These are phyloP conservation scores for Lecanoromycetidae sp. DNA, from an alignment of 2,329 filamentous ascomycete species.

Conservation along the genomic window DNA sequence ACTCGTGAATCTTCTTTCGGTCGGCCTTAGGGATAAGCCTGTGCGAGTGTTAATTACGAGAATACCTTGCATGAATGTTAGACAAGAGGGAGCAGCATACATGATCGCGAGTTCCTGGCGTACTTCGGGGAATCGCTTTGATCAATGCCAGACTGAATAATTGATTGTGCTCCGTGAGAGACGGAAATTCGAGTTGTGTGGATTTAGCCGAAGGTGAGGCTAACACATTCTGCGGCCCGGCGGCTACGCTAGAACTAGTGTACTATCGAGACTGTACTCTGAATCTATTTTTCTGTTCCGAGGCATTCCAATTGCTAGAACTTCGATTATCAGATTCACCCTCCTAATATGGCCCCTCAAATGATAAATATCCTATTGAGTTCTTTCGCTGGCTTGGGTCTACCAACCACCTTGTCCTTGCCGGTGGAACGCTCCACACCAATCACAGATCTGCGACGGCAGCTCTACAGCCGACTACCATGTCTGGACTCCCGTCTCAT, in stretches of 20 bases:
- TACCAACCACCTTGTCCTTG: slow-evolving; percentile 74
- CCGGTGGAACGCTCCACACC: slow-evolving; percentile 54
- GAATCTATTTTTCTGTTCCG: neutral
- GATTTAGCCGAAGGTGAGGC: slow-evolving; percentile 3
- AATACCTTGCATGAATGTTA: neutral
- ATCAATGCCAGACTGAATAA: slow-evolving; percentile 29
- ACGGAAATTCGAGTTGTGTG: neutral
- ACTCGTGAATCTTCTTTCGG: slow-evolving; percentile 99
- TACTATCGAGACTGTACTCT: too few relatives aligned
- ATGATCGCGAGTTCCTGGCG: slow-evolving; percentile 44
- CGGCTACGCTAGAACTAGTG: too few relatives aligned
- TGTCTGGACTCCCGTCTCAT: slow-evolving; percentile 50
- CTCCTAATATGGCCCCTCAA: slow-evolving; percentile 42
- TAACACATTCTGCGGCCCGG: too few relatives aligned
- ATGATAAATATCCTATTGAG: slow-evolving; percentile 73
- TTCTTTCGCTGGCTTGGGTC: slow-evolving; percentile 68
- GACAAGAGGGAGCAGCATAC: slow-evolving; percentile 24
- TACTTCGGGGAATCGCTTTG: slow-evolving; percentile 42
- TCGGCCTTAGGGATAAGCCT: slow-evolving; percentile 99
- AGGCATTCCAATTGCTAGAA: neutral
- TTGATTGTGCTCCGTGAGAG: slow-evolving; percentile 1
- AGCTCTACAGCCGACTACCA: slow-evolving; percentile 45
- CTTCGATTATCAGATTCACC: neutral
- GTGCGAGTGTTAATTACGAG: slow-evolving; percentile 19
- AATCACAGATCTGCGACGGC: slow-evolving; percentile 57